Evolutionary conservation across 164 flowering plant species (phyloP).

Genomic region (Stephania japonica): DNA sequence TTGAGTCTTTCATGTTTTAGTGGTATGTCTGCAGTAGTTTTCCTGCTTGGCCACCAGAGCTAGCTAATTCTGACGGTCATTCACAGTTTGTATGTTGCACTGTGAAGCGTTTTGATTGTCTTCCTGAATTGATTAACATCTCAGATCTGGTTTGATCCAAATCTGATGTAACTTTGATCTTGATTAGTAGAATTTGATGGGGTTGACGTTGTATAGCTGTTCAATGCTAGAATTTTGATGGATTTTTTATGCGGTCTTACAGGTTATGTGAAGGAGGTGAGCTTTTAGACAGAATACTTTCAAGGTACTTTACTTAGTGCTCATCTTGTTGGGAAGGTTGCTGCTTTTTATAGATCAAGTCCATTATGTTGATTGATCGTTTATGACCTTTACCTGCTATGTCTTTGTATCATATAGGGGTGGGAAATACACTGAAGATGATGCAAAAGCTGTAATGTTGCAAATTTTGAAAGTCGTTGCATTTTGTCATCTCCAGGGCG

Average conservation of each 20-base stretch:
- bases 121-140: background rate
- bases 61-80: background rate
- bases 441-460: slow-evolving; percentile 75
- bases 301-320: slow-evolving; percentile 45
- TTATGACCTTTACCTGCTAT: background rate
- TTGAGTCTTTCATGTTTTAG: background rate
- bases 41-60: background rate
- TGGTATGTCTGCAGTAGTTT: background rate
- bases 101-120: background rate
- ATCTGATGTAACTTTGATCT: background rate
- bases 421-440: slow-evolving; percentile 90
- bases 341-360: background rate
- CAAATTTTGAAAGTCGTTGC: slow-evolving; percentile 80
- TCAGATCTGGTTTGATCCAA: background rate
- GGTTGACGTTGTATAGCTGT: background rate
- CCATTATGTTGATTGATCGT: background rate
- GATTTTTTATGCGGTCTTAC: slow-evolving; percentile 20
- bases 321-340: slow-evolving; percentile 2
- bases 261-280: slow-evolving; percentile 98
- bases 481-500: slow-evolving; percentile 94
- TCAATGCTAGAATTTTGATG: background rate
- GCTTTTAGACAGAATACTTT: slow-evolving; percentile 90
- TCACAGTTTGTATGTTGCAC: background rate
- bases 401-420: slow-evolving; percentile 44
- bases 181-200: background rate